Evolutionary conservation across 2,329 filamentous ascomycete genomes (phyloP), one percentile per base, ranked within the genome.

Genomic region (Fusarium irregulare): DNA sequence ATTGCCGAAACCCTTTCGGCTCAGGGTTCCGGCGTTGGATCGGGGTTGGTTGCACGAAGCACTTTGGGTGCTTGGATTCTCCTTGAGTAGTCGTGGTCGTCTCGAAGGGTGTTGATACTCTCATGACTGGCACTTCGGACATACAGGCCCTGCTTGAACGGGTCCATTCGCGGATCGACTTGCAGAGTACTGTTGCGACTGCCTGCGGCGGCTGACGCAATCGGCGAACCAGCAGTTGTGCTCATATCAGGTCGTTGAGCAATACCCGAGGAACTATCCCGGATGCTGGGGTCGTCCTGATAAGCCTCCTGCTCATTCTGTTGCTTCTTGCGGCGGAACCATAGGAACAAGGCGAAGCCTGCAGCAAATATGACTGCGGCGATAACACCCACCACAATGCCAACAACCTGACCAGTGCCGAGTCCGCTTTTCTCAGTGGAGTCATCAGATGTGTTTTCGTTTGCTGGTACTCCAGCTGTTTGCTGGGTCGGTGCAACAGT

Each of bases 21-120:
- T 69, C 49, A 69, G 30, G 27, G 40, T 44, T 72, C 69, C 25
- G 66, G 40, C 28, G 74, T 78, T 2, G 86, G 86, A 71, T 91
- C 88, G 6, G 89, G 88, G 73, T 91, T 91, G 30, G 83, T 88
- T 11, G 88, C 88, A 68, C 88, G 83, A n/a, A 91, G 81, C 10
- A 90, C 87, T 73, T 85, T 81, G 12, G 85, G 83, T 45, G 84
- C 80, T 51, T 85, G 86, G 16, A 91, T 88, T 70, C 84, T 82
- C 68, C 89, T 82, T 41, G 88, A 90, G 74, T 91, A 91, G 70
- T 91, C 89, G 62, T 89, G 87, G 66, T 91, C 87, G 74, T 91
- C 89, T 60, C 86, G 86, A 7, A 91, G 79, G 3, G 88, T 90
- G 70, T 87, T 87, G 74, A 91, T 80, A 75, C 88, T 91, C 76